Conservation (phyloP, 2,329 filamentous ascomycete genomes). For the Ceratocystis huliohia region DNA sequence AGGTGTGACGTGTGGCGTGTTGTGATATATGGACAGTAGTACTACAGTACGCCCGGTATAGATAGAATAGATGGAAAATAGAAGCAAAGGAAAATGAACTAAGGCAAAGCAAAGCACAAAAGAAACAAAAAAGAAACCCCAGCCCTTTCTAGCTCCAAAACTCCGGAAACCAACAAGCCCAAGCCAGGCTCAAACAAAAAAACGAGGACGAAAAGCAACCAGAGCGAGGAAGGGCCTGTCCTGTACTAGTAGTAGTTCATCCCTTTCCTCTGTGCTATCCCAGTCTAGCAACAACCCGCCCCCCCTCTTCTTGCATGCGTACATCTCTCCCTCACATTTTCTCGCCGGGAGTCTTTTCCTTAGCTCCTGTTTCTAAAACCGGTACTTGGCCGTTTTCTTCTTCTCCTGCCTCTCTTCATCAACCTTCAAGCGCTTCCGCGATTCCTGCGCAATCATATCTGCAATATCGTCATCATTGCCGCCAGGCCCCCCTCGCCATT, state of each 20-base stretch:
- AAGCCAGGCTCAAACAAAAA: constrained; percentile 1
- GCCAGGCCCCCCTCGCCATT: constrained; percentile 35
- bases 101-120: not conserved
- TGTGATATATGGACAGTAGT: constrained; percentile 11
- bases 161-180: constrained; percentile 10
- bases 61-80: constrained; percentile 9
- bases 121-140: constrained; percentile 9
- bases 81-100: not conserved
- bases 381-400: constrained; percentile 44
- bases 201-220: constrained; percentile 1
- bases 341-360: constrained; percentile 6
- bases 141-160: constrained; percentile 10
- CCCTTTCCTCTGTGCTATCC: too few relatives aligned
- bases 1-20: not conserved
- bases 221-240: not conserved
- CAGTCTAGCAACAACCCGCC: not conserved
- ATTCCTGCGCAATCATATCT: constrained; percentile 92
- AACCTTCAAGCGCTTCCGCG: constrained; percentile 75
- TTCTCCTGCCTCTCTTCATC: constrained; percentile 67
- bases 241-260: too few relatives aligned
- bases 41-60: constrained; percentile 12
- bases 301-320: not conserved
- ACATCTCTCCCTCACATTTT: not conserved
- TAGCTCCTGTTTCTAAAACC: constrained; percentile 29
- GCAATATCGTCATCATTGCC: constrained; percentile 75